Evolutionary conservation across 345 rosid genomes (phyloP).

Genomic region (Salix purpurea): DNA sequence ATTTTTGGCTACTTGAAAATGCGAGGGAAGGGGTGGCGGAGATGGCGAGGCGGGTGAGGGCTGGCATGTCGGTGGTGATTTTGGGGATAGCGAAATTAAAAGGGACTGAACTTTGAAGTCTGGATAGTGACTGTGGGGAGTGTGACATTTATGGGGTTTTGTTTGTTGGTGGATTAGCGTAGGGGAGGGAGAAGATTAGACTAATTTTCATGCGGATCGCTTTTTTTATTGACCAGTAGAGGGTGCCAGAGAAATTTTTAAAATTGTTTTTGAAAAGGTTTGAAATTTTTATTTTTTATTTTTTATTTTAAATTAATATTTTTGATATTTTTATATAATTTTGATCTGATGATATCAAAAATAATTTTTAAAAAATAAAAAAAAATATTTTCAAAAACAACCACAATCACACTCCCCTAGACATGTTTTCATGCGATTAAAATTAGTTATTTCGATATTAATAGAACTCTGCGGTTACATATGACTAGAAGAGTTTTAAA

Average conservation of each 20-base stretch:
- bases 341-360: too few relatives aligned
- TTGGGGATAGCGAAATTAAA: too few relatives aligned
- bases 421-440: too few relatives aligned
- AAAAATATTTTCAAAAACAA: too few relatives aligned
- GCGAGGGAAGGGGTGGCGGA: neutral
- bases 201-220: neutral
- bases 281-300: too few relatives aligned
- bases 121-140: neutral
- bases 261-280: too few relatives aligned
- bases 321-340: too few relatives aligned
- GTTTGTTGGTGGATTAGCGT: neutral
- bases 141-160: neutral
- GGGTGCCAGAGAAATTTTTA: too few relatives aligned
- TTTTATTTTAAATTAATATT: too few relatives aligned
- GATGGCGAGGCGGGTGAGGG: neutral
- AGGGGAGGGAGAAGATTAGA: neutral
- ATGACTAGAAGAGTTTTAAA: too few relatives aligned
- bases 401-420: fast-evolving
- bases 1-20: neutral
- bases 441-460: neutral
- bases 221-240: too few relatives aligned
- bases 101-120: neutral
- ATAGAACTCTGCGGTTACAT: neutral
- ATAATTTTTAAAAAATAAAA: too few relatives aligned
- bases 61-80: slow-evolving; percentile 20